A percentile compares a stretch with the other conserved stretches of the same genome.
Conservation (phyloP, 306 rosid species). For the Dalbergia cochinchinensis region DNA sequence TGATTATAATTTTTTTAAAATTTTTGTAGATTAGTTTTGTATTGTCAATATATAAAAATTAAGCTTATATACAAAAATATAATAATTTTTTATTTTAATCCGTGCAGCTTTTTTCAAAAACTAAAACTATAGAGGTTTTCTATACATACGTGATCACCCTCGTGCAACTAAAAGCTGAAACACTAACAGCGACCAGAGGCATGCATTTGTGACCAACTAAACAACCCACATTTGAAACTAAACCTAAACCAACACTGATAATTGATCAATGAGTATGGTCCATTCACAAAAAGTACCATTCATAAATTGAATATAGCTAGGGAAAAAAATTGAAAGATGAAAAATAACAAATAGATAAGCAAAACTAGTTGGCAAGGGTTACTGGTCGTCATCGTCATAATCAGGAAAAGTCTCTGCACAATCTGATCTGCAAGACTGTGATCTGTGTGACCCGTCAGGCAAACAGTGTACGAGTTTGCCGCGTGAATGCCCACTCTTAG, state of each 20-base stretch:
- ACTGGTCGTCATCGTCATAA: not conserved
- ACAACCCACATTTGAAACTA: not conserved
- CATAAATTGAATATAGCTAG: too few relatives aligned
- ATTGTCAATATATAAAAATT: too few relatives aligned
- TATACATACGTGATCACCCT: not conserved
- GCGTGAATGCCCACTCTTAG: slow-evolving; percentile 48
- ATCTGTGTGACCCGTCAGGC: slow-evolving; percentile 42
- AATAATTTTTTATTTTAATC: too few relatives aligned
- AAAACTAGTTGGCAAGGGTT: not conserved
- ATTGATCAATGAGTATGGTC: not conserved
- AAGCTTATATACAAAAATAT: too few relatives aligned
- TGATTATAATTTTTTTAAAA: too few relatives aligned
- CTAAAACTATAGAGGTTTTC: not conserved
- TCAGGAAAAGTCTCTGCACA: slow-evolving; percentile 37
- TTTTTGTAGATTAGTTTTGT: too few relatives aligned
- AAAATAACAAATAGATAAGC: not conserved
- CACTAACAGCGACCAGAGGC: not conserved
- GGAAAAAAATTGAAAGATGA: not conserved
- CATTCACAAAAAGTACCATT: not conserved
- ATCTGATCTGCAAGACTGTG: slow-evolving; percentile 53
- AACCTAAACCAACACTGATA: not conserved
- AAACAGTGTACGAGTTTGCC: slow-evolving; percentile 53
- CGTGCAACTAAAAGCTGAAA: not conserved
- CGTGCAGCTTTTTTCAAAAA: too few relatives aligned
- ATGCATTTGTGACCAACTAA: not conserved